Evolutionary conservation across 2,329 filamentous ascomycete species (phyloP), one percentile per base, ranked within the genome.

Genomic region (Scytalidium lignicola): DNA sequence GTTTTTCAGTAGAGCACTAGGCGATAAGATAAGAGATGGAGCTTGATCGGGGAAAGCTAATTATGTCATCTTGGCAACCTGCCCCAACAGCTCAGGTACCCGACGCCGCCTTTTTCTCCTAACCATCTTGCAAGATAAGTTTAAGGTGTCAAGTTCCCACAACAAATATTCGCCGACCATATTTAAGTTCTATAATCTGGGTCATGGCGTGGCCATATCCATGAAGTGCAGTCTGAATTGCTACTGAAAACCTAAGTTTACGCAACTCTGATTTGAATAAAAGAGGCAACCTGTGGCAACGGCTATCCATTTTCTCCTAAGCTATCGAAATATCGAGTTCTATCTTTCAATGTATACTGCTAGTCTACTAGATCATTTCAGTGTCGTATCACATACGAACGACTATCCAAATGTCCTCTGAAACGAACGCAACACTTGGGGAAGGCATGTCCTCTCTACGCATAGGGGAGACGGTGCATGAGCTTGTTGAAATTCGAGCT

Each of bases 401-500:
- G 53, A 51, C 46, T 23, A 42, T 44, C 50, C 53, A 29, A 20
- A 49, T 52, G 50, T 39, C 47, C 26, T 23, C 46, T 37, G 32
- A 49, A 22, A 28, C 32, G 19, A 21, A 8, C 41, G 28, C 29
- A 23, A 43, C 46, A n/a, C 15, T 20, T 12, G 39, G 23, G n/a
- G 51, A 55, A 32, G 39, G 41, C 7, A 41, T 46, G 41, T 40
- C 58, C 21, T 52, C 52, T 2, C 46, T 62, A 10, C 41, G 50
- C 19, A 49, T 62, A 10, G 61, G 60, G 21, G 55, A 52, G 3
- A 52, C 55, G 19, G 45, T 48, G 21, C 51, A 58, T 39, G 47
- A 57, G 3, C 45, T 80, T 47, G 63, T 81, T 41, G 68, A 73
- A 26, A 76, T 89, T 44, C 74, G 74, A 19, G 56, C 72, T 3